Percentiles rank a stretch among this genome's conserved stretches.
Evolutionary conservation across 306 rosid genomes (phyloP).

Genomic region (Cucurbita ficifolia): DNA sequence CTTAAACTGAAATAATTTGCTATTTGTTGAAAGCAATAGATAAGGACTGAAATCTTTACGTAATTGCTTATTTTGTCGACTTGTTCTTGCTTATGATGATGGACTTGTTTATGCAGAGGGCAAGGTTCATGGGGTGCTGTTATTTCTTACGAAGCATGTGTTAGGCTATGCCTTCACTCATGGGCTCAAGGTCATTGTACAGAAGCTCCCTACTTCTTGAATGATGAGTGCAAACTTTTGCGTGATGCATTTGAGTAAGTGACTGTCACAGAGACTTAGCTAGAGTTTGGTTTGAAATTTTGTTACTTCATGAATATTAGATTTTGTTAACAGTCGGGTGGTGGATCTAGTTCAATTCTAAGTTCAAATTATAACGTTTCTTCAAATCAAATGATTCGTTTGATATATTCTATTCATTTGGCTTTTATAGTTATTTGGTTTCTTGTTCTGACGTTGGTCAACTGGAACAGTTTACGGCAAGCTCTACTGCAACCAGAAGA

Average conservation of each 20-base stretch:
- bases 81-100: not conserved
- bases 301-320: not conserved
- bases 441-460: not conserved
- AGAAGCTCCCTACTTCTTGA: constrained; percentile 96
- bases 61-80: not conserved
- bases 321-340: not conserved
- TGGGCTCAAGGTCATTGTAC: constrained; percentile 88
- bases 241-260: constrained; percentile 75
- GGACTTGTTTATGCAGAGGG: constrained; percentile 41
- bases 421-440: not conserved
- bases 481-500: constrained; percentile 78
- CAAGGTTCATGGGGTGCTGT: constrained; percentile 86
- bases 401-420: not conserved
- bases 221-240: constrained; percentile 72
- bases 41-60: not conserved
- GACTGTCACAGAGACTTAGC: not conserved
- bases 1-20: too few relatives aligned
- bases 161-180: constrained; percentile 90
- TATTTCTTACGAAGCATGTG: constrained; percentile 89
- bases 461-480: constrained; percentile 48
- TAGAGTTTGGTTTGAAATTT: not conserved
- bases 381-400: not conserved
- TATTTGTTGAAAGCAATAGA: not conserved
- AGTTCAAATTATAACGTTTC: not conserved
- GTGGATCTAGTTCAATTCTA: not conserved